Percentiles rank a stretch among this genome's conserved stretches.
These are phyloP conservation scores for Lachnellula arida DNA, from an alignment of 2,329 filamentous ascomycete species.

Conservation along the genomic window DNA sequence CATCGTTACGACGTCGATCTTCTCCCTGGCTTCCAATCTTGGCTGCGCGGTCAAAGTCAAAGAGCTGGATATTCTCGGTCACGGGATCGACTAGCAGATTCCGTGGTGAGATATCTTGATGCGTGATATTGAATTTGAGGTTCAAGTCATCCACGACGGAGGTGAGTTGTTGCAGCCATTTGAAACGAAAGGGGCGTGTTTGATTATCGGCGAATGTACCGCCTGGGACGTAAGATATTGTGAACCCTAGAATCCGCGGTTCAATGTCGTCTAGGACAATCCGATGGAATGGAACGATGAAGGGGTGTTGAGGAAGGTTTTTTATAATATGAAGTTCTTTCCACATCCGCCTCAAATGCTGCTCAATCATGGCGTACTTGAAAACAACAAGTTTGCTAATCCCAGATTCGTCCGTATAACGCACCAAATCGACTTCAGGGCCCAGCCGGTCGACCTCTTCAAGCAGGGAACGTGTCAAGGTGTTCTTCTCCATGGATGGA, in stretches of 20 bases:
- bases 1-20: conserved; percentile 22
- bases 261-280: conserved; percentile 33
- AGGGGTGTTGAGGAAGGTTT: conserved; percentile 34
- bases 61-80: conserved; percentile 33
- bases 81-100: conserved; percentile 35
- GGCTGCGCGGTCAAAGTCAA: conserved; percentile 31
- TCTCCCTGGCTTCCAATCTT: conserved; percentile 1
- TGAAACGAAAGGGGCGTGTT: conserved; percentile 32
- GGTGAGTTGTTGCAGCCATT: conserved; percentile 36
- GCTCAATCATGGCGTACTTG: no score
- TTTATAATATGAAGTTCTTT: conserved; percentile 35
- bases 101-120: conserved; percentile 36
- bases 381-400: no score
- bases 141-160: conserved; percentile 36
- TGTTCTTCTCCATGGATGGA: no score
- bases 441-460: no score
- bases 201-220: conserved; percentile 27
- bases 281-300: conserved; percentile 34
- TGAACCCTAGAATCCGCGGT: conserved; percentile 35
- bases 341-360: conserved; percentile 21
- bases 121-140: conserved; percentile 33
- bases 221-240: conserved; percentile 32
- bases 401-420: no score
- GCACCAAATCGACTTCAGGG: no score
- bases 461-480: no score